Evolutionary conservation across 2,329 filamentous ascomycete genomes (phyloP).

Genomic region (Blumeria graminis): DNA sequence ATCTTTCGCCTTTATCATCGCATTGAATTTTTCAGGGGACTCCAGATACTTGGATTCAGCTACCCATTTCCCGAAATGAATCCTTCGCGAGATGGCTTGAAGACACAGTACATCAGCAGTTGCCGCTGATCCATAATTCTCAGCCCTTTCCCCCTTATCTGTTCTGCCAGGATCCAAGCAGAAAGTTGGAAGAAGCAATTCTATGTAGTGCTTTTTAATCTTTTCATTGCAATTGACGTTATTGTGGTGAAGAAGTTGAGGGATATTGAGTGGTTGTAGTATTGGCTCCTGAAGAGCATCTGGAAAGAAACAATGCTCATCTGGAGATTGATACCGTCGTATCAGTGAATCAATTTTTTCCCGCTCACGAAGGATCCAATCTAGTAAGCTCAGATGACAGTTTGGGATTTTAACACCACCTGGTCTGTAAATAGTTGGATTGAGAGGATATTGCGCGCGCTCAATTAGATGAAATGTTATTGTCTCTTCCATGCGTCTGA

Average conservation of each 20-base stretch:
- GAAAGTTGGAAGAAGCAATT: conserved; percentile 59
- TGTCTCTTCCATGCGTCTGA: conserved; percentile 83
- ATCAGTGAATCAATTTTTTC: conserved; percentile 81
- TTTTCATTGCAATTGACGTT: conserved; percentile 71
- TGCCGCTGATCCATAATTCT: conserved; percentile 86
- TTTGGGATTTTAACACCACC: conserved; percentile 59
- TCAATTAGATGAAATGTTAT: conserved; percentile 96
- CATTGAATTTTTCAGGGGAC: conserved; percentile 57
- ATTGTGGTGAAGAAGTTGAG: conserved; percentile 67
- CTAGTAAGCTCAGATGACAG: conserved; percentile 56
- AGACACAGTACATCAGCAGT: conserved; percentile 78
- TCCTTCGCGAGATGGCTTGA: conserved; percentile 69
- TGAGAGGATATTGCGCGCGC: conserved; percentile 89
- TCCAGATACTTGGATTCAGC: conserved; percentile 85
- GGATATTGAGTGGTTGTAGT: conserved; percentile 72
- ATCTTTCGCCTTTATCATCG: conserved; percentile 60
- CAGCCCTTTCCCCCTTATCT: conserved; percentile 63
- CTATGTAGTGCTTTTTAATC: conserved; percentile 68
- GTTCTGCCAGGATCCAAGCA: conserved; percentile 55
- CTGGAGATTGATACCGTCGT: conserved; percentile 81
- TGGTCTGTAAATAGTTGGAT: conserved; percentile 62
- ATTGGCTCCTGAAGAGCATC: conserved; percentile 55
- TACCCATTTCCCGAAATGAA: conserved; percentile 97
- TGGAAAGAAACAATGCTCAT: conserved; percentile 95
- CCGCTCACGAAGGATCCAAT: conserved; percentile 81